Percentiles rank a stretch among this genome's conserved stretches.
These are phyloP conservation scores for Hypoxylon sp. DNA, from an alignment of 2,329 filamentous ascomycete species.

Conservation along the genomic window DNA sequence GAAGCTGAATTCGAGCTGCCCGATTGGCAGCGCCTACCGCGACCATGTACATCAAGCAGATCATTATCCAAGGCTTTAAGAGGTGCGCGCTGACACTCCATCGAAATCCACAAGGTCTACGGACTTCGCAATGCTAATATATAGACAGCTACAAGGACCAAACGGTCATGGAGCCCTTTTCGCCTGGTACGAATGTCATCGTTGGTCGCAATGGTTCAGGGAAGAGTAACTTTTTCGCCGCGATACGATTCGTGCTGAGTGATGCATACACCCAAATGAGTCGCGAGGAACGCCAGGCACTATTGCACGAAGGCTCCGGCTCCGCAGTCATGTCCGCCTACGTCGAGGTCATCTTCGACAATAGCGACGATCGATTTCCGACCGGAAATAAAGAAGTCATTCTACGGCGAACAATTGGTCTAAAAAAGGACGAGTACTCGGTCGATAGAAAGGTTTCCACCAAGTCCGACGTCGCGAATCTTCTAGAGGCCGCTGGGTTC, in stretches of 20 bases:
- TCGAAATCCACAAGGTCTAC: constrained; percentile 37
- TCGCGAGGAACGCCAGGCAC: constrained; percentile 92
- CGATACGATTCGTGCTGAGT: constrained; percentile 97
- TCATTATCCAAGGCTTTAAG: constrained; percentile 99
- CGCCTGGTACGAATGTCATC: constrained; percentile 96
- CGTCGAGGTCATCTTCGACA: constrained; percentile 99
- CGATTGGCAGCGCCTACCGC: constrained; percentile 54
- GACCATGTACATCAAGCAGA: constrained; percentile 98
- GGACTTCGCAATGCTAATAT: constrained; percentile 45
- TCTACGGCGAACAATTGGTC: constrained; percentile 91
- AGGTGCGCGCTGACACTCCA: constrained; percentile 71
- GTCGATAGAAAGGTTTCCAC: constrained; percentile 97
- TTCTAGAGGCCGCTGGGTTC: constrained; percentile 96
- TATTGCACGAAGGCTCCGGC: constrained; percentile 98
- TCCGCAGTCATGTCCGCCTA: constrained; percentile 99
- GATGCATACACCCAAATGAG: constrained; percentile 98
- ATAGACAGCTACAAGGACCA: constrained; percentile 94
- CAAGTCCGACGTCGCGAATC: constrained; percentile 93
- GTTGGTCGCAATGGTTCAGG: constrained; percentile 99
- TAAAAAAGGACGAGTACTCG: constrained; percentile 99
- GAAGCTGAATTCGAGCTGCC: constrained; percentile 53
- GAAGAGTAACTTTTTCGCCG: constrained; percentile 99
- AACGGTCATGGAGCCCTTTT: constrained; percentile 98
- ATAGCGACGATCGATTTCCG: constrained; percentile 94
- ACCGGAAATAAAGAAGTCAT: constrained; percentile 93